These are phyloP conservation scores for Leccinum incarnatum DNA, from an alignment of 768 basidiomycete species.

Conservation along the genomic window DNA sequence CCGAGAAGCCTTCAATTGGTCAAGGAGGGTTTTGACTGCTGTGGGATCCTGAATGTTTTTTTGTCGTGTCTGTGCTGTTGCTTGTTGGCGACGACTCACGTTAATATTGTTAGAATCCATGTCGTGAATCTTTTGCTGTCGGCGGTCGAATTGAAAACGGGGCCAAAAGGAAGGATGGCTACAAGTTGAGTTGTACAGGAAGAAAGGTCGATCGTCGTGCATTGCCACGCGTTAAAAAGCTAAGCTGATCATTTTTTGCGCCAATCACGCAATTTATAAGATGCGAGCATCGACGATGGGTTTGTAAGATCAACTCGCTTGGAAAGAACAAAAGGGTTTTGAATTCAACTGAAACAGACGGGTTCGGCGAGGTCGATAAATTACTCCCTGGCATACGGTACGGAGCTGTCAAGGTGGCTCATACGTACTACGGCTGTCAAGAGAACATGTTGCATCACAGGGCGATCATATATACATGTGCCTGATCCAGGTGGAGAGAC, in stretches of 20 bases:
- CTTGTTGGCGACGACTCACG: conserved; percentile 33
- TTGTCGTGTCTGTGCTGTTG: neutral
- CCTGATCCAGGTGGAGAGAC: neutral
- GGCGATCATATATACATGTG: neutral
- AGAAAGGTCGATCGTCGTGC: neutral
- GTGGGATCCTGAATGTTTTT: conserved; percentile 52
- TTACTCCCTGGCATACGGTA: neutral
- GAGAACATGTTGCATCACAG: neutral
- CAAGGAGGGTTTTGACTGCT: conserved; percentile 67
- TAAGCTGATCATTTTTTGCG: neutral
- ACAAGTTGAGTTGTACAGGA: neutral
- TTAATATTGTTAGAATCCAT: conserved; percentile 57
- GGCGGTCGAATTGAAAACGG: neutral
- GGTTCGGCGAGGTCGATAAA: neutral
- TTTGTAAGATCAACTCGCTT: neutral
- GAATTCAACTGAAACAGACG: neutral
- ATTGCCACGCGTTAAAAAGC: neutral
- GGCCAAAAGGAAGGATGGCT: neutral
- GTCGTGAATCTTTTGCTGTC: neutral
- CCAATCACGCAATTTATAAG: neutral
- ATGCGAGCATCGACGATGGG: too few relatives aligned
- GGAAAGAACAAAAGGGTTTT: neutral
- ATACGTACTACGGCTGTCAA: neutral
- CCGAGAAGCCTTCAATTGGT: conserved; percentile 62
- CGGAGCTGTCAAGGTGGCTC: neutral